A percentile compares a stretch with the other conserved stretches of the same genome.
These are phyloP conservation scores for Epichloe hybrida DNA, from an alignment of 2,329 filamentous ascomycete species.

Conservation along the genomic window DNA sequence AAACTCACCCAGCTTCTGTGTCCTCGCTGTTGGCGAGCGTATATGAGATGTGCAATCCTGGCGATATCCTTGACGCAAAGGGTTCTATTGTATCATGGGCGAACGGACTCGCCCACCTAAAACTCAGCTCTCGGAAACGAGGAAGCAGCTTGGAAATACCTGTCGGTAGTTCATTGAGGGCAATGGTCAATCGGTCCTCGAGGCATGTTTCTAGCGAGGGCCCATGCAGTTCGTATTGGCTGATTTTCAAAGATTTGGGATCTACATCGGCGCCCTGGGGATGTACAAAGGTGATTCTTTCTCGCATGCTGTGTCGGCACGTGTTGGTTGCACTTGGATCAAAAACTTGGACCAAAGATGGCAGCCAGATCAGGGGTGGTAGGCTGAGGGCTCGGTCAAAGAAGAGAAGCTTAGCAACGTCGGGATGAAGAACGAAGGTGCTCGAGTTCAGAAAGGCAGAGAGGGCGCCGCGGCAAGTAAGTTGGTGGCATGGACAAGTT, in stretches of 20 bases:
- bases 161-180: slow-evolving; percentile 58
- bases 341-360: neutral
- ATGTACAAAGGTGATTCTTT: slow-evolving; percentile 69
- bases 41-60: slow-evolving; percentile 72
- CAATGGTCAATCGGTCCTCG: slow-evolving; percentile 67
- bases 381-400: neutral
- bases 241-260: slow-evolving; percentile 47
- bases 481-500: too few species aligned
- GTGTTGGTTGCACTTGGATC: neutral
- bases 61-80: slow-evolving; percentile 59
- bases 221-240: slow-evolving; percentile 39
- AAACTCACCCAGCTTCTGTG: slow-evolving; percentile 12
- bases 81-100: slow-evolving; percentile 50
- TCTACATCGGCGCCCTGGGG: slow-evolving; percentile 50
- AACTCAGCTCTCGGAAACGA: slow-evolving; percentile 56
- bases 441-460: too few species aligned
- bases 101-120: slow-evolving; percentile 59
- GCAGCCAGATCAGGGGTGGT: neutral
- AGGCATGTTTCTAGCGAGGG: slow-evolving; percentile 53
- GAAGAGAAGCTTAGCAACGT: neutral
- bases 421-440: neutral
- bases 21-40: slow-evolving; percentile 32
- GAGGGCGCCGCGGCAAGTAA: neutral
- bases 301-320: slow-evolving; percentile 42
- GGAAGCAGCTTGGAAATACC: slow-evolving; percentile 51